A percentile compares a stretch with the other conserved stretches of the same genome.
Conservation (phyloP, 768 basidiomycete species). For the Saitozyma sp. region DNA sequence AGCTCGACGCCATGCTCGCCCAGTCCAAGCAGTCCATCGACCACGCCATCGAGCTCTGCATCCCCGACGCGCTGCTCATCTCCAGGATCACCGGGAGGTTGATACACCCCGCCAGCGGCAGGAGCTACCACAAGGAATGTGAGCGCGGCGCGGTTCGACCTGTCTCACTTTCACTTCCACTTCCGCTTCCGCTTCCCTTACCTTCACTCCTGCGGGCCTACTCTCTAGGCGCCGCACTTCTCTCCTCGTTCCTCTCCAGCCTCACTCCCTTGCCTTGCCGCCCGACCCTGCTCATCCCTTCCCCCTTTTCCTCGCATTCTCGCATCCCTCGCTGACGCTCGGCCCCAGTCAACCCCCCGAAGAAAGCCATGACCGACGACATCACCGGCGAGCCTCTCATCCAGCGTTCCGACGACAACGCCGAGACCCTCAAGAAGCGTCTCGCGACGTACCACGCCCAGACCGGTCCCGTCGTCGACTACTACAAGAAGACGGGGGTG, state of each 20-base stretch:
- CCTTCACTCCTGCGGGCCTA: background rate
- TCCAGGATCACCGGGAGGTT: slow-evolving; percentile 96
- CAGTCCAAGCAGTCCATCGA: slow-evolving; percentile 82
- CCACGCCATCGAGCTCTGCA: slow-evolving; percentile 79
- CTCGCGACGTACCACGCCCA: slow-evolving; percentile 85
- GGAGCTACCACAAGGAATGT: slow-evolving; percentile 96
- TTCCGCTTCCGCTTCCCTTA: too few relatives aligned
- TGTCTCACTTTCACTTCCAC: slow-evolving; percentile 2
- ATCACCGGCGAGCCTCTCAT: slow-evolving; percentile 92
- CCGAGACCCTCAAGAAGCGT: slow-evolving; percentile 88
- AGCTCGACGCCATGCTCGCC: slow-evolving; percentile 87
- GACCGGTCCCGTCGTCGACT: slow-evolving; percentile 92
- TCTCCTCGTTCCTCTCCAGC: background rate
- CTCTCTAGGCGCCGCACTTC: background rate
- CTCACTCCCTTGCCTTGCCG: background rate
- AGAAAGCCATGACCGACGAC: slow-evolving; percentile 92
- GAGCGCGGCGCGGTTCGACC: slow-evolving; percentile 46
- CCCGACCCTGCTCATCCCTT: too few relatives aligned
- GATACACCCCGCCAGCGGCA: slow-evolving; percentile 82
- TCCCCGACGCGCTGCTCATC: slow-evolving; percentile 92
- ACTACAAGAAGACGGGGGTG: slow-evolving; percentile 87
- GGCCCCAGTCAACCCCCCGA: slow-evolving; percentile 74
- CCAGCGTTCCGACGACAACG: slow-evolving; percentile 97
- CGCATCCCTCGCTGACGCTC: background rate
- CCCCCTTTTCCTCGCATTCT: background rate